A percentile compares a stretch with the other conserved stretches of the same genome.
These are phyloP conservation scores for Silybum marianum DNA, from an alignment of 129 eudicot species.

Conservation along the genomic window DNA sequence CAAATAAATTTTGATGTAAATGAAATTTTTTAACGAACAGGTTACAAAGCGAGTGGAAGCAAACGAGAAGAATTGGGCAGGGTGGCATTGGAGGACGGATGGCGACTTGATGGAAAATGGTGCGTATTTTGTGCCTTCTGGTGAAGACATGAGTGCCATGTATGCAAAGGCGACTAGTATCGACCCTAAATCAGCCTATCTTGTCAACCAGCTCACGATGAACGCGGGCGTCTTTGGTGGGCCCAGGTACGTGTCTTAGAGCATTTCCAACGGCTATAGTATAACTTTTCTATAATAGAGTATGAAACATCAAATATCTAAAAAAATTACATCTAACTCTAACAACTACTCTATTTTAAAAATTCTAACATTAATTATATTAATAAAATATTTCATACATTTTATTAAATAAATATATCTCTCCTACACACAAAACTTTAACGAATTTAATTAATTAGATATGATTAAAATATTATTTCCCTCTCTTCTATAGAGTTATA, in stretches of 20 bases:
- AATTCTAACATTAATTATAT: too few species aligned
- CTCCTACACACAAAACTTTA: too few species aligned
- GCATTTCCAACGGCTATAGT: too few species aligned
- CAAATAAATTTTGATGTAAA: not conserved
- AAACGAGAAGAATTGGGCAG: conserved; percentile 53
- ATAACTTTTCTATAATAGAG: too few species aligned
- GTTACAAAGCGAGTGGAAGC: conserved; percentile 63
- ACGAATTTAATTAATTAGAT: too few species aligned
- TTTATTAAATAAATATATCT: too few species aligned
- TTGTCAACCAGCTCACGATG: conserved; percentile 42
- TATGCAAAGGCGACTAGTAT: conserved; percentile 49
- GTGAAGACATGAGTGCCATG: conserved; percentile 31
- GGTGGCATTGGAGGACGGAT: conserved; percentile 71
- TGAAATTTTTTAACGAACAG: conserved; percentile 7
- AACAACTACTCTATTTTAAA: too few species aligned
- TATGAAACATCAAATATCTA: too few species aligned
- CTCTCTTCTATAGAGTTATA: too few species aligned
- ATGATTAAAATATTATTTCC: too few species aligned
- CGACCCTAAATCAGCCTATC: conserved; percentile 37
- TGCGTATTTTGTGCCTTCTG: conserved; percentile 64
- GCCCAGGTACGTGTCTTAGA: conserved; percentile 22
- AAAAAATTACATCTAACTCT: too few species aligned
- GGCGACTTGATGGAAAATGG: conserved; percentile 77
- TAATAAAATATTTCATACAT: too few species aligned
- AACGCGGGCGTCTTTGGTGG: conserved; percentile 42